A percentile compares a stretch with the other conserved stretches of the same genome.
These are phyloP conservation scores for Hypoxylon sp. DNA, from an alignment of 2,329 filamentous ascomycete genomes.

Conservation along the genomic window DNA sequence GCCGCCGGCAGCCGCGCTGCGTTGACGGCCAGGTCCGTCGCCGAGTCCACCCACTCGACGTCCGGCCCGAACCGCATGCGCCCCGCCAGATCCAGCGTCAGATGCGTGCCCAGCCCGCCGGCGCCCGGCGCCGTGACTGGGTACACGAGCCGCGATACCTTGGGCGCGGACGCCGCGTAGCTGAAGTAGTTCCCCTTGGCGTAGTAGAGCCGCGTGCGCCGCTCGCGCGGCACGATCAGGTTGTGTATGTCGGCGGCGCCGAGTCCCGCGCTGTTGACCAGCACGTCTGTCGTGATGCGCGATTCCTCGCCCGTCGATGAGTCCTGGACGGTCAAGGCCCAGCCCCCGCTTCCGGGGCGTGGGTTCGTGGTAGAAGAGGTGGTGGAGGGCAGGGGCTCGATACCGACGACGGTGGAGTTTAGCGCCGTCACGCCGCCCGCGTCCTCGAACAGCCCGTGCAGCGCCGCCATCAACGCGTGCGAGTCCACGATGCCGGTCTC, in stretches of 20 bases:
- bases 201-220: slow-evolving; percentile 77
- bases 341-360: slow-evolving; percentile 71
- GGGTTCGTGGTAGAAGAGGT: neutral
- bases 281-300: slow-evolving; percentile 78
- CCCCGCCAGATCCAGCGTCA: slow-evolving; percentile 90
- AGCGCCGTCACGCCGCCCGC: slow-evolving; percentile 81
- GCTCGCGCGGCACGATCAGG: slow-evolving; percentile 76
- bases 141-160: slow-evolving; percentile 83
- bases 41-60: slow-evolving; percentile 88
- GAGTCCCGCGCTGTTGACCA: slow-evolving; percentile 90
- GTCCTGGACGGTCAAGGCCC: slow-evolving; percentile 74
- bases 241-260: slow-evolving; percentile 84
- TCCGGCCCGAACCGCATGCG: slow-evolving; percentile 94
- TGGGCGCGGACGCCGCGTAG: slow-evolving; percentile 76
- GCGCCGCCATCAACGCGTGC: slow-evolving; percentile 85
- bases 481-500: slow-evolving; percentile 93
- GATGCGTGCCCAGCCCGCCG: slow-evolving; percentile 90
- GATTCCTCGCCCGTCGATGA: slow-evolving; percentile 62
- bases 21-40: slow-evolving; percentile 79
- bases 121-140: slow-evolving; percentile 86
- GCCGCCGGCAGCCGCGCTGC: slow-evolving; percentile 74
- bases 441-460: slow-evolving; percentile 84
- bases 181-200: slow-evolving; percentile 98
- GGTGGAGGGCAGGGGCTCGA: slow-evolving; percentile 65
- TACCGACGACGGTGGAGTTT: slow-evolving; percentile 73